Evolutionary conservation across 768 basidiomycete genomes (phyloP).

Genomic region (Tricholoma flavovirens): DNA sequence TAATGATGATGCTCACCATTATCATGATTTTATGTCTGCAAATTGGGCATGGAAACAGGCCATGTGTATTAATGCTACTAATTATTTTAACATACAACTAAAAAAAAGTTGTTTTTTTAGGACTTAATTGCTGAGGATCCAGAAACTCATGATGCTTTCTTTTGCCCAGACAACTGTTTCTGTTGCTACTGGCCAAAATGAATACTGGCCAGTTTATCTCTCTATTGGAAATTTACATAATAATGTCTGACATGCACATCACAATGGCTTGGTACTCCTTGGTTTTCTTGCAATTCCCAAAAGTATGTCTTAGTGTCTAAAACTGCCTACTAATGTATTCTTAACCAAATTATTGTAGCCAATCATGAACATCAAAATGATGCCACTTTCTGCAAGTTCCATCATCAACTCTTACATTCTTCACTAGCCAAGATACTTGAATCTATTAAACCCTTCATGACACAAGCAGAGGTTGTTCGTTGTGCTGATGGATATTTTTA

Average conservation of each 20-base stretch:
- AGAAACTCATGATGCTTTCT: too few species aligned
- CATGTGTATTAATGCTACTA: too few species aligned
- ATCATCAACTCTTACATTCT: conserved; percentile 23
- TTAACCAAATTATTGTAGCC: conserved; percentile 7
- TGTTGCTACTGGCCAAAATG: too few species aligned
- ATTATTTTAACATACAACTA: too few species aligned
- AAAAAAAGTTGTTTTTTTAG: too few species aligned
- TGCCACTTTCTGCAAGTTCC: conserved; percentile 21
- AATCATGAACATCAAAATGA: conserved; percentile 8
- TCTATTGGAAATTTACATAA: conserved; percentile 12
- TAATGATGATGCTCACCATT: too few species aligned
- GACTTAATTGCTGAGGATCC: too few species aligned
- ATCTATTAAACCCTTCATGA: conserved; percentile 22
- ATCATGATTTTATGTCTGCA: too few species aligned
- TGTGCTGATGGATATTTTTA: conserved; percentile 27
- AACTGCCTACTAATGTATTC: background rate
- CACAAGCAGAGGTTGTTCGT: conserved; percentile 14
- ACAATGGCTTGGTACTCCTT: conserved; percentile 2
- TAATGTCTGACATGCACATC: conserved; percentile 2
- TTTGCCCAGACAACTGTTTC: too few species aligned
- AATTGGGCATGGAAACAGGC: too few species aligned
- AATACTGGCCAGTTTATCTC: conserved; percentile 18
- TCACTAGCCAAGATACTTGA: conserved; percentile 20
- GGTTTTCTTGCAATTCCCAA: conserved; percentile 9
- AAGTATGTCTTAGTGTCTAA: background rate